Evolutionary conservation across 164 flowering plant genomes (phyloP), one percentile per base, ranked within the genome.

Genomic region (Platanus orientalis): DNA sequence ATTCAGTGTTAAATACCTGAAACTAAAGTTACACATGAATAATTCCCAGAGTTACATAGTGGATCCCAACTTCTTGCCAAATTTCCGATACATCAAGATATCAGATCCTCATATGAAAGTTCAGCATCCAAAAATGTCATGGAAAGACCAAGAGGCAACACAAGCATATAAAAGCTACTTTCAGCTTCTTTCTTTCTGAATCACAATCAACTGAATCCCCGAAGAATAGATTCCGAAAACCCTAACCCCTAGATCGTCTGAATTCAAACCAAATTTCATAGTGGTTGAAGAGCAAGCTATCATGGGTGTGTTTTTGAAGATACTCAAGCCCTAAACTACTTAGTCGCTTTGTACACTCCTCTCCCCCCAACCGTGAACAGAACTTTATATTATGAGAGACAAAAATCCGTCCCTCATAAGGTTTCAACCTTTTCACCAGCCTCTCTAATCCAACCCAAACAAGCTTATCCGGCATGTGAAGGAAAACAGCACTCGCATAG

Each of bases 191-290:
- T 44, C 52, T 47, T 56, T 44, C 65, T 6, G 54, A 53, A 58
- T 62, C 6, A 24, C 29, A 30, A 44, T 65, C 21, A 50, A 62
- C 26, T 25, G 57, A 28, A 42, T 29, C 62, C 45, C 54, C 30
- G 17, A 48, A 36, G 65, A 51, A 27, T 58, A 17, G 19, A 25
- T 21, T 25, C 34, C 16, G 17, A 26, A 30, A 44, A 34, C 34
- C 28, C 74, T 80, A 87, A 44, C 65, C 75, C 68, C 74, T 78
- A 17, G 57, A 57, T 53, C 94, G 71, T 67, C 83, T 81, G 62
- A 93, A 90, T 77, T 83, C 96, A 55, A 87, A 90, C 98, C 98
- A 93, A 57, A 93, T 88, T 73, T 93, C 97, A 60, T 86, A 93
- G 66, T 93, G 98, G 65, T 93, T 93, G 69, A 94, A 94, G 21